Base-by-base conservation (phyloP, 495 filamentous ascomycete genomes). In the Talaromyces thailandensis region DNA sequence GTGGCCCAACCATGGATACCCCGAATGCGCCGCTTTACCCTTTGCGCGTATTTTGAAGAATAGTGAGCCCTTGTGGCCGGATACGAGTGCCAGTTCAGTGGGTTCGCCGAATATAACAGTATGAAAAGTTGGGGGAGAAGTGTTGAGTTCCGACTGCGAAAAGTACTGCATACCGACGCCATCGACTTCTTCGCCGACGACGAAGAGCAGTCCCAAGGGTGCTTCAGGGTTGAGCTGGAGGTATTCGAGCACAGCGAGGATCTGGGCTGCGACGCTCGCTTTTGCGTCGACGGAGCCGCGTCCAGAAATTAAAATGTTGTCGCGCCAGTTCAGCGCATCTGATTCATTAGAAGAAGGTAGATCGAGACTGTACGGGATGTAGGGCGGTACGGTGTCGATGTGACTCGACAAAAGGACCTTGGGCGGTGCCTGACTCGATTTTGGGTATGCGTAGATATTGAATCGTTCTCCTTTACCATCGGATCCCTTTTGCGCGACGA, bases 221-320 rank as follows among this genome's bases (percentile, higher is more conserved):
- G 74, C 64, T 35, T 71, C 64, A 6, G 79, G 72, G 25, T 75
- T 65, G 0, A 72, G 55, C 0, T 70, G 63, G 16, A 93, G 73
- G 23, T 91, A 80, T 56, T 87, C 80, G 62, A 84, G 74, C 2
- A 88, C 73, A 5, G 91, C 90, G 55, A 77, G 82, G 63, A 92
- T 80, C 67, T 92, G 89, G 4, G 90, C 80, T 4, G 94, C 93
- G 9, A 98, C 86, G 74, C 86, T 88, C 40, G 78, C 92, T 71
- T 98, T 98, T 62, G 90, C 93, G 70, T 98, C 93, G 64, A 96
- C 92, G 60, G 82, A 84, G 63, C 94, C 93, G 23, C 93, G 87
- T 28, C 93, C 93, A 37, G 80, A 79, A 25, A 92, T 84, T 35
- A 78, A 55, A 43, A 79, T 71, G 31, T 75, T 70, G 18, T 84